Conservation (phyloP, 257 asterid genomes). For the Rubia yunnanensis region DNA sequence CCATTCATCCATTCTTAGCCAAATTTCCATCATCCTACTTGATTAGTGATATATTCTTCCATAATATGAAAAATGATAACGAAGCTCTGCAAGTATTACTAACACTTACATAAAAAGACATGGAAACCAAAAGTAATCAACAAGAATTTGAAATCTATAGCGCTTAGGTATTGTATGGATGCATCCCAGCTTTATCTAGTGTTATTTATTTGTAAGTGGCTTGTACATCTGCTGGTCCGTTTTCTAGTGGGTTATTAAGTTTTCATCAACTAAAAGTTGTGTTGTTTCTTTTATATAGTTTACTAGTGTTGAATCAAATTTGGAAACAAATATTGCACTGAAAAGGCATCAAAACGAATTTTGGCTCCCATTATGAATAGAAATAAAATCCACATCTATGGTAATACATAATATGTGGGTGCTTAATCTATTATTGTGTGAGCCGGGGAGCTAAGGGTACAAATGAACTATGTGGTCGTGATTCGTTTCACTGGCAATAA, state of each 20-base stretch:
- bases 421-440: background rate
- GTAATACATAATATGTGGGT: background rate
- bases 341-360: background rate
- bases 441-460: background rate
- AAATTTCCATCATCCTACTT: background rate
- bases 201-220: background rate
- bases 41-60: background rate
- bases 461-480: background rate
- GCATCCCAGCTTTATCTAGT: background rate
- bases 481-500: background rate
- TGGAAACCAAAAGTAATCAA: background rate
- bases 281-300: background rate
- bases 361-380: background rate
- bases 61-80: background rate
- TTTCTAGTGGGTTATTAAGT: background rate
- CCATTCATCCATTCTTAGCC: background rate
- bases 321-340: background rate
- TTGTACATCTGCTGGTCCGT: background rate
- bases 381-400: background rate
- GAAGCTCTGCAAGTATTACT: background rate
- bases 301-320: no score
- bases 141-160: background rate
- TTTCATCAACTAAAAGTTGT: background rate
- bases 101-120: slow-evolving; percentile 7
- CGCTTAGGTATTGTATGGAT: background rate